A percentile compares a stretch with the other conserved stretches of the same genome.
Conservation (phyloP, 1,284 basidiomycete genomes). For the Ganoderma boninense region DNA sequence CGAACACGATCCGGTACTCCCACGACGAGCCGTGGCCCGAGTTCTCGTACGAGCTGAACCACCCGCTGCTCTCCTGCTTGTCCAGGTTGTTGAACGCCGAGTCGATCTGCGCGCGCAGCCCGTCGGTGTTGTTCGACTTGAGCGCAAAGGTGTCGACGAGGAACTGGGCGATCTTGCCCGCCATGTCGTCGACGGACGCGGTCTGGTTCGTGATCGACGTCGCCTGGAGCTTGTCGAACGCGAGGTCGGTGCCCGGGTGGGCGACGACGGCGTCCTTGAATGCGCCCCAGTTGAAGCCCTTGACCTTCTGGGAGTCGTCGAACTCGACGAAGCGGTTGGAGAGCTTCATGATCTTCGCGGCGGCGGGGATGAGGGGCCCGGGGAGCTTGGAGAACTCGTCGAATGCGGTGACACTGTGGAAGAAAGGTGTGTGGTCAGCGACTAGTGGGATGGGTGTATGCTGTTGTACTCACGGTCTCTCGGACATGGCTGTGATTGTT, state of each 20-base stretch:
- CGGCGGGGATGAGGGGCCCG: background rate
- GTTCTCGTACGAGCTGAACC: background rate
- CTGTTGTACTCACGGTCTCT: background rate
- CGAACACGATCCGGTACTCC: background rate
- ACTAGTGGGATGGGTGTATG: background rate
- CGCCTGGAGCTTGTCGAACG: background rate
- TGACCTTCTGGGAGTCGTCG: background rate
- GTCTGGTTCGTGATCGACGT: slow-evolving; percentile 5
- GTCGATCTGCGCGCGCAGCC: background rate
- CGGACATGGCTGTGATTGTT: background rate
- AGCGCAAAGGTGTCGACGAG: slow-evolving; percentile 1
- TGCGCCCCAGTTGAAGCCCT: background rate
- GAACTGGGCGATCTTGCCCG: background rate
- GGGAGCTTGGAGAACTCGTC: background rate
- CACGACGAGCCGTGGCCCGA: background rate
- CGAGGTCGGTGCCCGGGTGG: background rate
- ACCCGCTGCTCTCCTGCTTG: background rate
- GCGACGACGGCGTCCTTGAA: slow-evolving; percentile 3
- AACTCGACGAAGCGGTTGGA: background rate
- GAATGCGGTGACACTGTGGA: background rate
- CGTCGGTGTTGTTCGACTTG: background rate
- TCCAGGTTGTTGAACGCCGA: slow-evolving; percentile 2
- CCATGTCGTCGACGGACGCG: background rate
- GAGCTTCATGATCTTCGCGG: background rate
- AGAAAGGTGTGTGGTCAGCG: background rate